Conservation (phyloP, 768 basidiomycete species). For the Gyrodon lividus region DNA sequence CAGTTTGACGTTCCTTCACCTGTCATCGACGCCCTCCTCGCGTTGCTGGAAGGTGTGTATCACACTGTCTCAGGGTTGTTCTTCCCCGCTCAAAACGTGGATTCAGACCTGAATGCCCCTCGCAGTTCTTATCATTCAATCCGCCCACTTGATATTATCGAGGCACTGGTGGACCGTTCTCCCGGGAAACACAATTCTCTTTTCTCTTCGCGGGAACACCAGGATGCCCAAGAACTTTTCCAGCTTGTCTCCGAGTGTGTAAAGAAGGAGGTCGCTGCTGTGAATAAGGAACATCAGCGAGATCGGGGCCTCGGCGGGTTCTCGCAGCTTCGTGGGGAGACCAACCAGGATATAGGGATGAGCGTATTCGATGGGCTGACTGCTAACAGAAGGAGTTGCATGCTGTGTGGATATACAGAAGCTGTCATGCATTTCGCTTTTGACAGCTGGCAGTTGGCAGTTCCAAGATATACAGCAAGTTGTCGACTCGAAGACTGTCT, state of each 20-base stretch:
- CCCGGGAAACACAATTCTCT: conserved; percentile 58
- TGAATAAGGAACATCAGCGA: conserved; percentile 67
- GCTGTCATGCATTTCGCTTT: conserved; percentile 91
- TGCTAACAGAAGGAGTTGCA: conserved; percentile 85
- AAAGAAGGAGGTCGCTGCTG: conserved; percentile 75
- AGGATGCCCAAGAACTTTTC: conserved; percentile 98
- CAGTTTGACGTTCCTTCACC: conserved; percentile 81
- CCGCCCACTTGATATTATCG: conserved; percentile 71
- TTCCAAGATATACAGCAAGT: conserved; percentile 62
- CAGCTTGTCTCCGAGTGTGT: conserved; percentile 88
- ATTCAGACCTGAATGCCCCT: conserved; percentile 64
- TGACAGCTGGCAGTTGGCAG: conserved; percentile 78
- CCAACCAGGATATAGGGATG: conserved; percentile 47
- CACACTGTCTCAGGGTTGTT: not conserved
- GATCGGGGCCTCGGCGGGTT: conserved; percentile 72
- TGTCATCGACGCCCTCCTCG: conserved; percentile 77
- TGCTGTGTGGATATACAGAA: conserved; percentile 89
- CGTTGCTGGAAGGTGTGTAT: conserved; percentile 63
- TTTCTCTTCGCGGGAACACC: conserved; percentile 89
- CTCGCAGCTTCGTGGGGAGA: conserved; percentile 24
- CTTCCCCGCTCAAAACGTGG: conserved; percentile 3
- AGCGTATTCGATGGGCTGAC: conserved; percentile 89
- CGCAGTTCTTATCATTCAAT: conserved; percentile 56
- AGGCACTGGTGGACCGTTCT: conserved; percentile 58
- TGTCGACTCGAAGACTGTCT: conserved; percentile 83